These are phyloP conservation scores for Ascochyta koolunga DNA, from an alignment of 2,329 filamentous ascomycete genomes.

Conservation along the genomic window DNA sequence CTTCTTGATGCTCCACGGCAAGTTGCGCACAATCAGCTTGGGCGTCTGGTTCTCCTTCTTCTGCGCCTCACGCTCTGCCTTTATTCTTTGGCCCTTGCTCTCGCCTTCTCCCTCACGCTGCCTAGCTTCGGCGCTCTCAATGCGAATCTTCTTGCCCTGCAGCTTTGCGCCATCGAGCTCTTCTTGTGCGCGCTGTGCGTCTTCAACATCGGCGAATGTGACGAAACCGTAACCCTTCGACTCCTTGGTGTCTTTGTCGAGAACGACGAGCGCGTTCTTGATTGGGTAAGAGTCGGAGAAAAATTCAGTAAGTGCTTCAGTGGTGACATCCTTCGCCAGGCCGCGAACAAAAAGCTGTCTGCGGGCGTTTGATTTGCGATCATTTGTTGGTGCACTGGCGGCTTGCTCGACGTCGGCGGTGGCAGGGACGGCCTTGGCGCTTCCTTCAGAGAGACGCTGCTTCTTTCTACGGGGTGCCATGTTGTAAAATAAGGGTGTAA, in stretches of 20 bases:
- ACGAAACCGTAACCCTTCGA: slow-evolving; percentile 96
- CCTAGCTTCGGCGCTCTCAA: slow-evolving; percentile 87
- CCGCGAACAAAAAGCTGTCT: slow-evolving; percentile 81
- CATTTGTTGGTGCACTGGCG: slow-evolving; percentile 18
- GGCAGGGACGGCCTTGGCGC: slow-evolving; percentile 40
- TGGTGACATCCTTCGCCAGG: slow-evolving; percentile 77
- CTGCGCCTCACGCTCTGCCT: slow-evolving; percentile 70
- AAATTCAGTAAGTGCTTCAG: slow-evolving; percentile 80
- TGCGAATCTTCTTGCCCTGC: slow-evolving; percentile 78
- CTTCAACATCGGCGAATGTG: slow-evolving; percentile 91
- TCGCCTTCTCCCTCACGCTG: slow-evolving; percentile 63
- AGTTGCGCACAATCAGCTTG: slow-evolving; percentile 86
- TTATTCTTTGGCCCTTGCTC: slow-evolving; percentile 58
- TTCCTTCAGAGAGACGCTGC: slow-evolving; percentile 50
- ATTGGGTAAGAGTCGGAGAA: slow-evolving; percentile 95
- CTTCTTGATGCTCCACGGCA: slow-evolving; percentile 94
- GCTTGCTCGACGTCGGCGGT: slow-evolving; percentile 30
- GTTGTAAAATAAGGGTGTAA: slow-evolving; percentile 4
- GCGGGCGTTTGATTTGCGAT: slow-evolving; percentile 50
- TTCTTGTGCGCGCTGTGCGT: slow-evolving; percentile 79
- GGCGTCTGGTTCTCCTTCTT: slow-evolving; percentile 71
- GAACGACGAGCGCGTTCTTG: slow-evolving; percentile 93
- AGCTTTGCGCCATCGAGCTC: slow-evolving; percentile 81
- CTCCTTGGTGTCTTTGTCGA: slow-evolving; percentile 82
- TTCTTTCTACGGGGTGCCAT: slow-evolving; percentile 51